Conservation (phyloP, 768 basidiomycete genomes). For the Hemileccinum rubropunctum region DNA sequence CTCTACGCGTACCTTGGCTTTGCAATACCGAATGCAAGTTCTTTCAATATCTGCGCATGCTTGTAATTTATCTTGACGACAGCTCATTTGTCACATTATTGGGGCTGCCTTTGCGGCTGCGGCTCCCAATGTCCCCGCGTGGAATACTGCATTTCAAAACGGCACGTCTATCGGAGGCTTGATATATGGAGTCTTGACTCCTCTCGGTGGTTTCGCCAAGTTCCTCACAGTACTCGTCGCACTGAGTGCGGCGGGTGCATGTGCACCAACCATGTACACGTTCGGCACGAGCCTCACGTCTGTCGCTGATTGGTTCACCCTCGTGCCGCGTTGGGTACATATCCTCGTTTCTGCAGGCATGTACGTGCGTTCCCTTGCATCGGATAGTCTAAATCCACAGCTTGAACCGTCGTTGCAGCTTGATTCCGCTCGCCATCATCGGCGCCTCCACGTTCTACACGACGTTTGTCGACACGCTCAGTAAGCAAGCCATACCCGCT, state of each 20-base stretch:
- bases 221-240: constrained; percentile 51
- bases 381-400: neutral
- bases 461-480: constrained; percentile 42
- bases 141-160: constrained; percentile 39
- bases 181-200: constrained; percentile 36
- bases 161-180: constrained; percentile 45
- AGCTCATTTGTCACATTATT: constrained; percentile 41
- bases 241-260: constrained; percentile 51
- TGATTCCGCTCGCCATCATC: constrained; percentile 47
- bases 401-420: constrained; percentile 21
- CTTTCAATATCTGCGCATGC: neutral
- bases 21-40: constrained; percentile 38
- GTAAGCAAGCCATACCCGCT: constrained; percentile 16
- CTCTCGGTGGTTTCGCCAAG: constrained; percentile 43
- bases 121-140: constrained; percentile 35
- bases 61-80: neutral
- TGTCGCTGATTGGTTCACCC: constrained; percentile 29
- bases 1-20: constrained; percentile 47
- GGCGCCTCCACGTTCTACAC: constrained; percentile 43
- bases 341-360: constrained; percentile 44
- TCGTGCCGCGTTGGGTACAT: constrained; percentile 46
- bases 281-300: constrained; percentile 47
- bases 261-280: constrained; percentile 59
- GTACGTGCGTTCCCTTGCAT: constrained; percentile 26
- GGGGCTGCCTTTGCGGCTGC: constrained; percentile 47